A percentile compares a stretch with the other conserved stretches of the same genome.
phyloP scores from a whole-genome alignment of 345 rosid genomes.

The Dimocarpus longan region DNA sequence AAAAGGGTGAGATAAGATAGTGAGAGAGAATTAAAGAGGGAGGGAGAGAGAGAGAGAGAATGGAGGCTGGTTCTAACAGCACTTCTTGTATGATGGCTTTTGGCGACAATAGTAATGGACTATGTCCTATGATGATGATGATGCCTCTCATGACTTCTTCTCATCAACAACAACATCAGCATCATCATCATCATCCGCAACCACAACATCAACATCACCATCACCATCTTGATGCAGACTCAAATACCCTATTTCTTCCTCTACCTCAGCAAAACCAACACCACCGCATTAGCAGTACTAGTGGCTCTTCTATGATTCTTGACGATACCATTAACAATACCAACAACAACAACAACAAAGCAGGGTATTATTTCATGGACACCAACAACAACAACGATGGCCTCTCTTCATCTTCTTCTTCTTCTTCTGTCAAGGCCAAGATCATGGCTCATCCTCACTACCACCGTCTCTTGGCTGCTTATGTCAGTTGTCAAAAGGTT shows the following conservation, averaged over 20 bases:
- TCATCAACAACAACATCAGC: slow-evolving; percentile 35
- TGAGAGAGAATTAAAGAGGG: neutral
- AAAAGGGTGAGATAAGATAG: slow-evolving; percentile 28
- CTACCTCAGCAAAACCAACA: slow-evolving; percentile 32
- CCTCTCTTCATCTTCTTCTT: slow-evolving; percentile 33
- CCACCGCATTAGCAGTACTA: slow-evolving; percentile 14
- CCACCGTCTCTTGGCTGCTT: slow-evolving; percentile 88
- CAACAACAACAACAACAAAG: slow-evolving; percentile 7
- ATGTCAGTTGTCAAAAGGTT: slow-evolving; percentile 96
- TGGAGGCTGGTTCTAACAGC: slow-evolving; percentile 81
- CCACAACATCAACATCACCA: slow-evolving; percentile 38
- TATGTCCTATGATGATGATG: slow-evolving; percentile 71
- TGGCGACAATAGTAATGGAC: slow-evolving; percentile 68
- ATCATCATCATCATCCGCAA: slow-evolving; percentile 31
- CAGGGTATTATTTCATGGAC: slow-evolving; percentile 64
- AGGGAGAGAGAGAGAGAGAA: slow-evolving; percentile 40
- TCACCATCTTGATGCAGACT: slow-evolving; percentile 27
- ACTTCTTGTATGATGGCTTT: slow-evolving; percentile 72
- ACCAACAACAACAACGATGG: slow-evolving; percentile 43
- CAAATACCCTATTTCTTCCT: slow-evolving; percentile 43
- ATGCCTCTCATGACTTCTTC: slow-evolving; percentile 56
- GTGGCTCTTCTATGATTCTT: slow-evolving; percentile 44
- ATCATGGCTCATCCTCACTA: slow-evolving; percentile 99
- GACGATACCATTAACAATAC: slow-evolving; percentile 36
- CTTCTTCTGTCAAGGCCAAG: slow-evolving; percentile 73